Conservation (phyloP, 2,329 filamentous ascomycete genomes). For the Parasarocladium wereldwijsianum region DNA sequence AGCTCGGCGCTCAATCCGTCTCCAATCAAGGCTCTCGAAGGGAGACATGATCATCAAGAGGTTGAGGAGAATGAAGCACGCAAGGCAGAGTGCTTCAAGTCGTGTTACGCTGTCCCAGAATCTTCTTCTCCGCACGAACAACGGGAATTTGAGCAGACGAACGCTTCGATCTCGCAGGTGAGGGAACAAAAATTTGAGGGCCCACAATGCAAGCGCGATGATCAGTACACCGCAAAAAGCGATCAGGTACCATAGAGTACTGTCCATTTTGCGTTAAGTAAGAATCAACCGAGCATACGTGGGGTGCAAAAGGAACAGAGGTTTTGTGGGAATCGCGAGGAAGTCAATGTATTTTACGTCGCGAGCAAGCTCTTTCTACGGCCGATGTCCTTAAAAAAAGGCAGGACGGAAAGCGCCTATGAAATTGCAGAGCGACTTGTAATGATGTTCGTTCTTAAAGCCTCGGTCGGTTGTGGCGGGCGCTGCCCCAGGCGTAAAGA, state of each 20-base stretch:
- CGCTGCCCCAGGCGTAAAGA: too few relatives aligned
- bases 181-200: slow-evolving; percentile 1
- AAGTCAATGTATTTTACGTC: too few relatives aligned
- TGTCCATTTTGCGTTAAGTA: not conserved
- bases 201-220: not conserved
- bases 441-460: too few relatives aligned
- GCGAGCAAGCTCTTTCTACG: too few relatives aligned
- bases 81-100: not conserved
- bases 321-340: too few relatives aligned
- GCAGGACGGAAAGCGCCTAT: too few relatives aligned
- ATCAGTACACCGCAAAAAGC: not conserved
- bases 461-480: too few relatives aligned
- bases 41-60: slow-evolving; percentile 1
- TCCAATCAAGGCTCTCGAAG: not conserved
- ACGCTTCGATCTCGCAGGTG: not conserved
- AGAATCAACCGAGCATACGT: too few relatives aligned
- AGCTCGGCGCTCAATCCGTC: not conserved
- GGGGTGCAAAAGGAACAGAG: too few relatives aligned
- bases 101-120: slow-evolving; percentile 1
- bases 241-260: slow-evolving; percentile 1
- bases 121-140: not conserved
- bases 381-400: too few relatives aligned
- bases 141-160: not conserved
- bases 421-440: too few relatives aligned
- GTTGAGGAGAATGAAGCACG: not conserved